phyloP scores from a whole-genome alignment of 495 filamentous ascomycete genomes.

The Extremus antarcticus region DNA sequence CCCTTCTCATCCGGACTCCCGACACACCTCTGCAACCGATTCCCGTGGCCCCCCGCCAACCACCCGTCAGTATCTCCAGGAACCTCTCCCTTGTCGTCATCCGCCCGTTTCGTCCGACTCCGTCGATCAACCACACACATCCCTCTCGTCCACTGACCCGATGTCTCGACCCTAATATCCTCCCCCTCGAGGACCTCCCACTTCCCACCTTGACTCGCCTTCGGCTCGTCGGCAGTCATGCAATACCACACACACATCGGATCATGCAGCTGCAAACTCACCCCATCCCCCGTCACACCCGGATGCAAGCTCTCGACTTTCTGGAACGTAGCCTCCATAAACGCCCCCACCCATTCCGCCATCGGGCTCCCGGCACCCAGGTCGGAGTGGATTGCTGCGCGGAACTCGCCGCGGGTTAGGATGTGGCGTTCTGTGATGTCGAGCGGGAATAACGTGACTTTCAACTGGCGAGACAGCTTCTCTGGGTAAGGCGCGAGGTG shows the following conservation, averaged over 20 bases:
- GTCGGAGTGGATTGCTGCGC: conserved; percentile 40
- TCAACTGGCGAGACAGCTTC: conserved; percentile 53
- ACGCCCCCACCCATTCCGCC: conserved; percentile 69
- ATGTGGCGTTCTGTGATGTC: conserved; percentile 76
- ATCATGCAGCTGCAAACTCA: conserved; percentile 70
- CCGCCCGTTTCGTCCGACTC: conserved; percentile 41
- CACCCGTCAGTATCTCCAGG: conserved; percentile 61
- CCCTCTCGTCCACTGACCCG: conserved; percentile 88
- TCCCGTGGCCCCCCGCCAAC: conserved; percentile 59
- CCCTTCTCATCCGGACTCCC: conserved; percentile 43
- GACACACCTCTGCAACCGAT: conserved; percentile 63
- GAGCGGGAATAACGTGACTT: conserved; percentile 71
- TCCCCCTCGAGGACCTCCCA: conserved; percentile 36
- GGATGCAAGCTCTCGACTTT: conserved; percentile 56
- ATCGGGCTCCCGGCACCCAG: conserved; percentile 56
- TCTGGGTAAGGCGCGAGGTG: conserved; percentile 55
- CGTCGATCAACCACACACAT: conserved; percentile 78
- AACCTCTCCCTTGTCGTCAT: conserved; percentile 38
- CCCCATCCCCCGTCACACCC: conserved; percentile 41
- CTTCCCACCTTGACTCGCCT: too few relatives aligned
- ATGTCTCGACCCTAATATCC: conserved; percentile 79
- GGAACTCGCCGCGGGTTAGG: conserved; percentile 51
- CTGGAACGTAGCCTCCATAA: conserved; percentile 63
- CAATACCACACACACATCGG: conserved; percentile 83
- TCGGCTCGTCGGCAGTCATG: conserved; percentile 35